Conservation (phyloP, 2,329 filamentous ascomycete species). For the Neonectria sp. region DNA sequence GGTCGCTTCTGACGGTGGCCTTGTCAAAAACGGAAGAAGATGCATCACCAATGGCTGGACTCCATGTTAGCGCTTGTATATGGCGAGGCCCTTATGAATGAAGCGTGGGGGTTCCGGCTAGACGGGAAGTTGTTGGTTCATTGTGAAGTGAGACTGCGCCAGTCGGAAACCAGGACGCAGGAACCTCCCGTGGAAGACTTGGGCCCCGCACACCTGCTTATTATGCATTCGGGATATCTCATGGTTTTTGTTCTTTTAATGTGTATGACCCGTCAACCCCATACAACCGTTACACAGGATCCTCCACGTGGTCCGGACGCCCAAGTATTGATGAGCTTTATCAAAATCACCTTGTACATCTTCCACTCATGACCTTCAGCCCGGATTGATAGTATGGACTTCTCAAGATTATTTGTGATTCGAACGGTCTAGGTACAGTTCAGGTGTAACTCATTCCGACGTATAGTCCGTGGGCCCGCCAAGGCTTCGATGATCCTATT, state of each 20-base stretch:
- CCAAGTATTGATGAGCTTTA: neutral
- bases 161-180: constrained; percentile 6
- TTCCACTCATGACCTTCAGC: too few species aligned
- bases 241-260: neutral
- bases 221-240: constrained; percentile 16
- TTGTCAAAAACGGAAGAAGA: constrained; percentile 30
- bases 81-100: constrained; percentile 25
- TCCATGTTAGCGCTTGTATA: constrained; percentile 29
- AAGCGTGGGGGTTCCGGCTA: constrained; percentile 32
- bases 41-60: constrained; percentile 16
- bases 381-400: neutral
- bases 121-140: constrained; percentile 17
- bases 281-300: neutral
- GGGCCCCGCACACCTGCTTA: constrained; percentile 23
- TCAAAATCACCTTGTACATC: neutral
- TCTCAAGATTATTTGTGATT: neutral
- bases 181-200: constrained; percentile 10
- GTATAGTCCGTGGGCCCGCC: constrained; percentile 21
- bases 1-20: constrained; percentile 3
- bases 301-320: constrained; percentile 10
- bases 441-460: neutral
- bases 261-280: neutral
- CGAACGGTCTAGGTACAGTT: neutral
- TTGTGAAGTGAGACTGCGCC: constrained; percentile 8
- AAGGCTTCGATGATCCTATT: constrained; percentile 30